Conservation (phyloP, 2,329 filamentous ascomycete genomes). For the Fusarium anguioides region DNA sequence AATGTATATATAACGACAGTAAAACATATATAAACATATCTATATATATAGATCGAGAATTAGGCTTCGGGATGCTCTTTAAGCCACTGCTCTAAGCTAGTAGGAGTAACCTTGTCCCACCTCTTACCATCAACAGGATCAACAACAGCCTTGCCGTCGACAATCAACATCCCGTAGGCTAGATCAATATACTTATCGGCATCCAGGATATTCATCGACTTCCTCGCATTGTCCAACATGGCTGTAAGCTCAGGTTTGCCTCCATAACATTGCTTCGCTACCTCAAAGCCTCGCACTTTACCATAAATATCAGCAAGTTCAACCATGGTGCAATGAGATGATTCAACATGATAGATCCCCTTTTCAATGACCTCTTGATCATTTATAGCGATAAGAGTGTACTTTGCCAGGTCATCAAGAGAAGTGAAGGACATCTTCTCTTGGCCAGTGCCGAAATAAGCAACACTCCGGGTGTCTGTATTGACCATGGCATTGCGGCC, state of each 20-base stretch:
- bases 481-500: background rate
- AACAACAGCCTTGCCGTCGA: background rate
- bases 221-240: background rate
- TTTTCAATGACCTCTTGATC: background rate
- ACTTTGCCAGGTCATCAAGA: slow-evolving; percentile 1
- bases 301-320: slow-evolving; percentile 1
- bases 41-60: fast-evolving
- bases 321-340: background rate
- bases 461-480: background rate
- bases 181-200: slow-evolving; percentile 7
- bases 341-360: background rate
- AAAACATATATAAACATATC: no score
- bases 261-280: background rate
- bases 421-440: slow-evolving; percentile 7
- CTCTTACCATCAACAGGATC: background rate
- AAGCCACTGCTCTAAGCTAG: background rate
- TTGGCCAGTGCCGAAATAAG: background rate
- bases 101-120: background rate
- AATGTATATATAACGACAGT: no score
- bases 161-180: background rate
- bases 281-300: background rate
- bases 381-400: background rate
- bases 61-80: background rate
- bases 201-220: background rate
- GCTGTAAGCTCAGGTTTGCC: background rate